A percentile compares a stretch with the other conserved stretches of the same genome.
Evolutionary conservation across 768 basidiomycete species (phyloP).

Genomic region (Lactifluus rugatus): DNA sequence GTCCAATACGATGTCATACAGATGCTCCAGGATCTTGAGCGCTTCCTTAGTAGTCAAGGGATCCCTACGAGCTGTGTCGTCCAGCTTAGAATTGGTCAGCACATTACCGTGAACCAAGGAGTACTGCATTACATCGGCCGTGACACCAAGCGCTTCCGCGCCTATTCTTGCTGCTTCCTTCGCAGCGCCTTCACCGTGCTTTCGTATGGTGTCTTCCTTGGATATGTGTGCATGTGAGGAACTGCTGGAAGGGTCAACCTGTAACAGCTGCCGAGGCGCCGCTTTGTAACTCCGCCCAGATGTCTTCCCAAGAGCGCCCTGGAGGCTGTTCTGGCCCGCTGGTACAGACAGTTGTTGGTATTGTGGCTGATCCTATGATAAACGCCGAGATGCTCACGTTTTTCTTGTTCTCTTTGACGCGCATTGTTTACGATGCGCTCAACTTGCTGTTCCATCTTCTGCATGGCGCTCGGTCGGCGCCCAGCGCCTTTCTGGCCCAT

Average conservation of each 20-base stretch:
- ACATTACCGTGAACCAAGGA: not conserved
- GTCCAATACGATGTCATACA: constrained; percentile 78
- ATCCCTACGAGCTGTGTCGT: constrained; percentile 52
- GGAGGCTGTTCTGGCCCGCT: constrained; percentile 50
- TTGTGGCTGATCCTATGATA: not conserved
- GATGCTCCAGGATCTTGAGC: constrained; percentile 65
- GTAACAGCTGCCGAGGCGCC: constrained; percentile 91
- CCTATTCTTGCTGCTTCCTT: constrained; percentile 69
- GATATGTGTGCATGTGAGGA: constrained; percentile 41
- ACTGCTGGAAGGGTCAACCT: constrained; percentile 56
- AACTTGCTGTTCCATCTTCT: constrained; percentile 90
- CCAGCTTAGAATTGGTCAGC: constrained; percentile 34
- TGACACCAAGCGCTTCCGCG: constrained; percentile 57
- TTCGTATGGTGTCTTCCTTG: constrained; percentile 39
- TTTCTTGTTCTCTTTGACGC: constrained; percentile 76
- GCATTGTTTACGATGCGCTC: constrained; percentile 93
- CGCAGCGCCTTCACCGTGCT: constrained; percentile 46
- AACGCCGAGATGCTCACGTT: constrained; percentile 36
- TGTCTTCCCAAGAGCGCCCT: constrained; percentile 92
- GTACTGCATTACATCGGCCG: constrained; percentile 37
- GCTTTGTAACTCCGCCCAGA: constrained; percentile 91
- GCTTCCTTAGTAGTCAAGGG: constrained; percentile 74
- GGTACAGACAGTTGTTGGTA: constrained; percentile 28
- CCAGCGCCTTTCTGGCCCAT: constrained; percentile 56
- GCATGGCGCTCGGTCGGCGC: constrained; percentile 77